Conservation (phyloP, 805 yeast species). For the Danielozyma ontarioensis region DNA sequence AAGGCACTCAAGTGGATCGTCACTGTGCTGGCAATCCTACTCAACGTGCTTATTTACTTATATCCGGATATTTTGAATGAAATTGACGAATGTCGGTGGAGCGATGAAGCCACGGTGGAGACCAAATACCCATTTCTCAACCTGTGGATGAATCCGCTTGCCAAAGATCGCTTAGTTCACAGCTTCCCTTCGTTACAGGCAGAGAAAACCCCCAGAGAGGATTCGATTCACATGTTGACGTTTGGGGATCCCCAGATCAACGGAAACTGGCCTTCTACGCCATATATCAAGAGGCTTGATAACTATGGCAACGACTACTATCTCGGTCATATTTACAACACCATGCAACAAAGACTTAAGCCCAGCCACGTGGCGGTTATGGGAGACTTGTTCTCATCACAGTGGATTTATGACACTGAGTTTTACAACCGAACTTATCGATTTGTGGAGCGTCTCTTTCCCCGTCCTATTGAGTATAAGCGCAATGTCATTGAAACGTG, state of each 20-base stretch:
- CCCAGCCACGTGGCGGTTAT: conserved; percentile 85
- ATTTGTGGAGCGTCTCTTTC: conserved; percentile 64
- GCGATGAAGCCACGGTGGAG: conserved; percentile 10
- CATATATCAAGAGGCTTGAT: conserved; percentile 71
- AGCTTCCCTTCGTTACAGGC: conserved; percentile 18
- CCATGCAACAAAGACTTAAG: conserved; percentile 54
- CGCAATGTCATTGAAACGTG: conserved; percentile 44
- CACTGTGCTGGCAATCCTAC: conserved; percentile 34
- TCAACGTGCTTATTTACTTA: conserved; percentile 65
- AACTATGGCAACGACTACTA: conserved; percentile 87
- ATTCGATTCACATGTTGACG: conserved; percentile 64
- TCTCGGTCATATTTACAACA: conserved; percentile 73
- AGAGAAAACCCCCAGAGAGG: conserved; percentile 14
- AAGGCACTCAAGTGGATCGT: conserved; percentile 16
- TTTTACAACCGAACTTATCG: conserved; percentile 75
- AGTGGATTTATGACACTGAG: conserved; percentile 90
- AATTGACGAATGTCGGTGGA: conserved; percentile 61
- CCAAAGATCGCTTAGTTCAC: conserved; percentile 12
- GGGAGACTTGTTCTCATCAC: conserved; percentile 91
- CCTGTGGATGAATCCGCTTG: conserved; percentile 16
- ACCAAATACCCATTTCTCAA: neutral
- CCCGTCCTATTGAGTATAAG: conserved; percentile 50
- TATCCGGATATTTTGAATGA: conserved; percentile 58
- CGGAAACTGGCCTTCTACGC: conserved; percentile 73
- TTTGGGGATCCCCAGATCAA: conserved; percentile 98